These are phyloP conservation scores for Crithidia expoeki DNA, from an alignment of 208 protist species.

Conservation along the genomic window DNA sequence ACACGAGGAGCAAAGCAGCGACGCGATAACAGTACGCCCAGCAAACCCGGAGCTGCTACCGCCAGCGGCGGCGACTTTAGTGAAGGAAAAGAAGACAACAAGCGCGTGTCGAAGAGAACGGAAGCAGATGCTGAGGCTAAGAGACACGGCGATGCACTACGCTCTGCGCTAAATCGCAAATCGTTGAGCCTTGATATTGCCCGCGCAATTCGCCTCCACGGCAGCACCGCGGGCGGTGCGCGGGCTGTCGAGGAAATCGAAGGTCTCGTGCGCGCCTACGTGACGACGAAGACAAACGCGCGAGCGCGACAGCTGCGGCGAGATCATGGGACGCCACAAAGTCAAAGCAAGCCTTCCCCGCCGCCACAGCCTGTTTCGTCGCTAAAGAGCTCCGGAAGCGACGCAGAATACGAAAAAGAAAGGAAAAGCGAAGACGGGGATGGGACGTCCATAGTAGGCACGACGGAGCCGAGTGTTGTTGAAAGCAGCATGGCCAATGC, in stretches of 20 bases:
- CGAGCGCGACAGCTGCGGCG: constrained; percentile 22
- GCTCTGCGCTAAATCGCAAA: constrained; percentile 32
- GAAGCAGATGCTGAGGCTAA: background rate
- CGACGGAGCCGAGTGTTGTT: background rate
- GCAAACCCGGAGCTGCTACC: background rate
- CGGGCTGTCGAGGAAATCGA: constrained; percentile 55
- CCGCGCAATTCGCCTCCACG: constrained; percentile 52
- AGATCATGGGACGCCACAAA: background rate
- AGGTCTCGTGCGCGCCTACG: constrained; percentile 29
- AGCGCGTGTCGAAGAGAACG: background rate
- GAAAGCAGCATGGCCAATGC: constrained; percentile 11
- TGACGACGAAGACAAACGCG: constrained; percentile 24
- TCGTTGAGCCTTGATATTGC: constrained; percentile 46
- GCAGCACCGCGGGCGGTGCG: constrained; percentile 37
- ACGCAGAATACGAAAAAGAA: background rate
- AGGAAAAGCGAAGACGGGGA: background rate
- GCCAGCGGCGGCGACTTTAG: background rate
- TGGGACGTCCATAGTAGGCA: background rate
- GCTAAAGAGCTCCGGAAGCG: background rate
- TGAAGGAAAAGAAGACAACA: background rate
- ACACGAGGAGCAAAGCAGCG: background rate
- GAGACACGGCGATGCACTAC: constrained; percentile 22
- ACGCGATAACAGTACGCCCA: background rate
- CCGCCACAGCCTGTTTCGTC: background rate
- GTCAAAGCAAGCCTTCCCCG: background rate